These are phyloP conservation scores for Aspergillus cavernicola DNA, from an alignment of 495 filamentous ascomycete genomes.

Conservation along the genomic window DNA sequence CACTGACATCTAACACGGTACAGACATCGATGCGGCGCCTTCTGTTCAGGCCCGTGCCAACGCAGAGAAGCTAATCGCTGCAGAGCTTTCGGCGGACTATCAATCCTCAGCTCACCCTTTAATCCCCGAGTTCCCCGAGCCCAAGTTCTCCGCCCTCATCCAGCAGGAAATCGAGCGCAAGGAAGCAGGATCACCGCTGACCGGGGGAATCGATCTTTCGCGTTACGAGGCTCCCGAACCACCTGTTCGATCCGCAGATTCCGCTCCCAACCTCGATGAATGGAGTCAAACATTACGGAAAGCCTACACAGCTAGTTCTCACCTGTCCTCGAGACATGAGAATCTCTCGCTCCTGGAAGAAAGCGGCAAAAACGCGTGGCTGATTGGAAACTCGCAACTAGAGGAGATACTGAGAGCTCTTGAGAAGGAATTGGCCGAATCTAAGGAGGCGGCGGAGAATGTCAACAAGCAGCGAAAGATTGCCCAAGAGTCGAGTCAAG, in stretches of 20 bases:
- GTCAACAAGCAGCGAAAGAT: conserved; percentile 67
- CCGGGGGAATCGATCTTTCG: conserved; percentile 65
- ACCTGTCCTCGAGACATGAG: conserved; percentile 60
- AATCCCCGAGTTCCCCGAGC: conserved; percentile 34
- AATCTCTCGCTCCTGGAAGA: conserved; percentile 73
- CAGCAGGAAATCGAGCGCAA: conserved; percentile 59
- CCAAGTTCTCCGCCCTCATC: conserved; percentile 58
- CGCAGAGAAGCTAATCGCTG: conserved; percentile 60
- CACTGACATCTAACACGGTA: conserved; percentile 13
- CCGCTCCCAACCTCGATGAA: conserved; percentile 30
- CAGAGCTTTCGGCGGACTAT: conserved; percentile 54
- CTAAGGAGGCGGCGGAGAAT: conserved; percentile 61
- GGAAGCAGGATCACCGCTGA: conserved; percentile 48
- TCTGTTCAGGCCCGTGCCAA: conserved; percentile 53
- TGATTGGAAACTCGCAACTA: conserved; percentile 74
- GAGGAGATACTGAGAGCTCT: conserved; percentile 66
- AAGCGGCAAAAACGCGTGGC: conserved; percentile 86
- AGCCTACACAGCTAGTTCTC: conserved; percentile 61
- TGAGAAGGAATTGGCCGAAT: conserved; percentile 73
- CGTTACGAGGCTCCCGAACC: conserved; percentile 72
- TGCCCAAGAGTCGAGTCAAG: conserved; percentile 63
- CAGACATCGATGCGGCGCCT: conserved; percentile 70
- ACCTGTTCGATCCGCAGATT: conserved; percentile 27
- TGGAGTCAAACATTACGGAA: conserved; percentile 37
- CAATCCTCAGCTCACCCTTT: conserved; percentile 34